These are phyloP conservation scores for Coemansia sp. DNA, from an alignment of 192 early-diverging fungal species.

Conservation along the genomic window DNA sequence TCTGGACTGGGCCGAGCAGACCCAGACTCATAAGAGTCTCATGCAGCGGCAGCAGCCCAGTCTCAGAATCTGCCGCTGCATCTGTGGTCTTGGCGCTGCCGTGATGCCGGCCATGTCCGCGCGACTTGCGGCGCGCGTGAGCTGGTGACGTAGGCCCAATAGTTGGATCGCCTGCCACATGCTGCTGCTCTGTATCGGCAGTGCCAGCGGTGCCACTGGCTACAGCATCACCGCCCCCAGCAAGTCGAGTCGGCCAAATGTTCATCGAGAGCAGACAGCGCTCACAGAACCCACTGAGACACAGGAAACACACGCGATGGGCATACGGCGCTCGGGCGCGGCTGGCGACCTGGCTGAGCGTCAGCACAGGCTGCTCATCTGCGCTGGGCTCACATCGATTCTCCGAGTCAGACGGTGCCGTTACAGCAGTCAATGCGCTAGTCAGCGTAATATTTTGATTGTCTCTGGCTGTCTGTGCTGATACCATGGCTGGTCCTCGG, in stretches of 20 bases:
- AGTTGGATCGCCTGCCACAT: background rate
- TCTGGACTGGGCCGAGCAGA: slow-evolving; percentile 11
- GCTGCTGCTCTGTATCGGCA: background rate
- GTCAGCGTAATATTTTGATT: background rate
- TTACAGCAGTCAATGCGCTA: background rate
- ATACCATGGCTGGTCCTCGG: slow-evolving; percentile 21
- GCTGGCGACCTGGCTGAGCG: slow-evolving; percentile 2
- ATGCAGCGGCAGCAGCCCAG: slow-evolving; percentile 22
- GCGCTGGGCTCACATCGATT: background rate
- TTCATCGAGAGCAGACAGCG: slow-evolving; percentile 47
- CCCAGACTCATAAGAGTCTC: slow-evolving; percentile 25
- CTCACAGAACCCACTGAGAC: slow-evolving; percentile 46
- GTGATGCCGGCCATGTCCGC: slow-evolving; percentile 4
- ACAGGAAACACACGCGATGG: slow-evolving; percentile 48
- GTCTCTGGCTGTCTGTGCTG: background rate
- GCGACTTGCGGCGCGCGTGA: background rate
- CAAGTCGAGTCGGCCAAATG: slow-evolving; percentile 37
- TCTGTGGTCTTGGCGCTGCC: background rate
- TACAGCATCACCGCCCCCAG: background rate
- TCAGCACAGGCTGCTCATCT: background rate
- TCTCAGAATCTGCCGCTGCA: background rate
- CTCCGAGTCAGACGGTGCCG: background rate
- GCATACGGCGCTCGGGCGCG: slow-evolving; percentile 22
- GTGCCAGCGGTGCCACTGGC: background rate
- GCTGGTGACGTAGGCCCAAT: background rate